A percentile compares a stretch with the other conserved stretches of the same genome.
Evolutionary conservation across 352 stramenopile species (phyloP).

Genomic region (Elongisporangium undulatum): DNA sequence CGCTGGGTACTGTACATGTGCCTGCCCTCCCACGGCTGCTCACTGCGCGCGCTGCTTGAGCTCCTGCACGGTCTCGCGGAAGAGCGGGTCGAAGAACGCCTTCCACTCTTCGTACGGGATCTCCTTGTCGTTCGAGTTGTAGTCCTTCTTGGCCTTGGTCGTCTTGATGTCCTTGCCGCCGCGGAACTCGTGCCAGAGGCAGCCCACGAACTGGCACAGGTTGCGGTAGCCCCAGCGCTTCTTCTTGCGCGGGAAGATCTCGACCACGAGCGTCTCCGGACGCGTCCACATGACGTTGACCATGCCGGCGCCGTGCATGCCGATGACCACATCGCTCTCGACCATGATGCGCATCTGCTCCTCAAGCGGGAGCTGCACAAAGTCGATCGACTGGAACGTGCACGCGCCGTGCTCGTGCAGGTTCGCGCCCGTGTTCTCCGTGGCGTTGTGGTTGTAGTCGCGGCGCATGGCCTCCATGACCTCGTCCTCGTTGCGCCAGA

Average conservation of each 20-base stretch:
- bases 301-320: slow-evolving; percentile 79
- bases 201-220: slow-evolving; percentile 67
- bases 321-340: slow-evolving; percentile 71
- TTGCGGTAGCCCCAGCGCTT: slow-evolving; percentile 73
- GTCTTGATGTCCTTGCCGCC: slow-evolving; percentile 26
- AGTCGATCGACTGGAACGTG: slow-evolving; percentile 61
- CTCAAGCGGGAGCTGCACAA: slow-evolving; percentile 40
- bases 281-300: slow-evolving; percentile 70
- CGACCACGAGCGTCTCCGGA: slow-evolving; percentile 45
- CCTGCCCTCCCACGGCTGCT: not conserved
- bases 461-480: slow-evolving; percentile 36
- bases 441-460: slow-evolving; percentile 17
- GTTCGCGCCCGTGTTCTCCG: slow-evolving; percentile 1
- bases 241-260: slow-evolving; percentile 63
- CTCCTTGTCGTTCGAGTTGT: slow-evolving; percentile 45
- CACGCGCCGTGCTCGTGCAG: slow-evolving; percentile 20
- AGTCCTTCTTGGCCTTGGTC: slow-evolving; percentile 13
- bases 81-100: slow-evolving; percentile 44
- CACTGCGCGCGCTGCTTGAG: not conserved
- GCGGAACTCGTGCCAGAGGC: slow-evolving; percentile 56
- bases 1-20: not conserved
- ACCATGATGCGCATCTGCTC: slow-evolving; percentile 66
- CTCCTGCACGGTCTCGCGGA: slow-evolving; percentile 35
- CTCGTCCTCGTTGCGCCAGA: slow-evolving; percentile 67
- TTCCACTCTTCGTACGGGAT: slow-evolving; percentile 52